Evolutionary conservation across 2,329 filamentous ascomycete genomes (phyloP).

Genomic region (Fragosphaeria purpurea): DNA sequence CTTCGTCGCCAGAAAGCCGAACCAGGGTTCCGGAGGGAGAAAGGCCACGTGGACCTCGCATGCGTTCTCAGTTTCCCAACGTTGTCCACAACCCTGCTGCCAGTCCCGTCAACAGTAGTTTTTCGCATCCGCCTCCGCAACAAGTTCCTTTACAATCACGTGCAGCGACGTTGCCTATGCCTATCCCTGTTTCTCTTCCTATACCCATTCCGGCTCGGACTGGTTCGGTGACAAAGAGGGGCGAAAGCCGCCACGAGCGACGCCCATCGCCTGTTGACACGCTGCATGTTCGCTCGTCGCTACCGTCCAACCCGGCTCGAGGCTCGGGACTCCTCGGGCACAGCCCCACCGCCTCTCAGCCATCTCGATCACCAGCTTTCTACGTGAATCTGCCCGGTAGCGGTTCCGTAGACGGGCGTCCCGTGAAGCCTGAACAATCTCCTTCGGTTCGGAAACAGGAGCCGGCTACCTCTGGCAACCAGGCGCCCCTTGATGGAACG

Average conservation of each 20-base stretch:
- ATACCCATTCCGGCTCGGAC: not conserved
- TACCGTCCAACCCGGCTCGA: slow-evolving; percentile 3
- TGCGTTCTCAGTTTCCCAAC: slow-evolving; percentile 20
- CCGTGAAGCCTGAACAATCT: not conserved
- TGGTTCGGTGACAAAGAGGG: not conserved
- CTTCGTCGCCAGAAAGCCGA: slow-evolving; percentile 19
- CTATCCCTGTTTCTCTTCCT: slow-evolving; percentile 3
- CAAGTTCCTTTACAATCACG: not conserved
- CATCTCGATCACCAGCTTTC: slow-evolving; percentile 1
- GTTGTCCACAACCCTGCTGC: slow-evolving; percentile 13
- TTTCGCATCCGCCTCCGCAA: slow-evolving; percentile 1
- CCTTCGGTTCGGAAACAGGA: slow-evolving; percentile 4
- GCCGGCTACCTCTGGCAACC: slow-evolving; percentile 20
- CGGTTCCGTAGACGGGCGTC: not conserved
- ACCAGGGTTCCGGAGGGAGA: slow-evolving; percentile 4
- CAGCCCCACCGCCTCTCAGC: not conserved
- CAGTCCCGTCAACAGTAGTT: not conserved
- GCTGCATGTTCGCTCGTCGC: not conserved
- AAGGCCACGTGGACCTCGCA: slow-evolving; percentile 12
- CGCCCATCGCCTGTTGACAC: slow-evolving; percentile 5
- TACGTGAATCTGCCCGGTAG: slow-evolving; percentile 5
- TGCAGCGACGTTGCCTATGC: slow-evolving; percentile 1
- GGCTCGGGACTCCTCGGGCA: slow-evolving; percentile 4
- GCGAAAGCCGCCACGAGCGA: slow-evolving; percentile 2
- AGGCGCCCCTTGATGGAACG: slow-evolving; percentile 9